Evolutionary conservation across 345 rosid species (phyloP), one percentile per base, ranked within the genome.

Genomic region (Chamaenerion angustifolium): DNA sequence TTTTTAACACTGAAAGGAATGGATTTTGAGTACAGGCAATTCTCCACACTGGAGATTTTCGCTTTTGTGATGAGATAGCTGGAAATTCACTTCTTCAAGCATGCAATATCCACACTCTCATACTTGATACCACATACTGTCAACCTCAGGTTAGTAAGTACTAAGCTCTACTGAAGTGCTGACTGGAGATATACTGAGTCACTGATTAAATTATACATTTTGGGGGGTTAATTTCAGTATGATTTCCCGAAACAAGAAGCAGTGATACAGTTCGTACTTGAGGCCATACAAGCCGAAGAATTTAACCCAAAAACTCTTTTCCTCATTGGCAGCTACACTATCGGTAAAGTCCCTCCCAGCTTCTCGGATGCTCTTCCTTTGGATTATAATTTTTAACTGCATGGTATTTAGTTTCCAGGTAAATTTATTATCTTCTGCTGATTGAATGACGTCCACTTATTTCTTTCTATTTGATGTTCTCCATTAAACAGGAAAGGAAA

Each of bases 111-210:
- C 81, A 75, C 64, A 83, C 96, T 49, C 85, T 90, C 45, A 82
- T 90, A 64, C 93, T 90, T 46, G 98, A 90, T 68, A 90, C 98
- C n/a, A 90, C 98, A 25, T 90, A 90, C 68, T 90, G 98, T 57
- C 68, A 83, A 54, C 77, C 96, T 46, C 93, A 83, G 92, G 98
- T 86, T 62, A 44, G 68, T 61, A 13, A 46, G 23, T 21, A 46
- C 1, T 16, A 5, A 45, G 10, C 15, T n/a, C 48, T 23, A 23
- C 5, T 23, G 2, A 2, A 23, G n/a, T n/a, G 25, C 25, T 21
- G 25, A 21, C 2, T 21, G 25, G 25, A 21, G 4, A 7, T 31
- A 31, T 5, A 31, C 6, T 31, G 37, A 31, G 1, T 31, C 25
- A 21, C 25, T 21, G 25, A 21, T 4, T 31, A 31, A 31, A 31